phyloP scores from a whole-genome alignment of 1,139 yeast genomes.

The Yamadazyma aaseri region DNA sequence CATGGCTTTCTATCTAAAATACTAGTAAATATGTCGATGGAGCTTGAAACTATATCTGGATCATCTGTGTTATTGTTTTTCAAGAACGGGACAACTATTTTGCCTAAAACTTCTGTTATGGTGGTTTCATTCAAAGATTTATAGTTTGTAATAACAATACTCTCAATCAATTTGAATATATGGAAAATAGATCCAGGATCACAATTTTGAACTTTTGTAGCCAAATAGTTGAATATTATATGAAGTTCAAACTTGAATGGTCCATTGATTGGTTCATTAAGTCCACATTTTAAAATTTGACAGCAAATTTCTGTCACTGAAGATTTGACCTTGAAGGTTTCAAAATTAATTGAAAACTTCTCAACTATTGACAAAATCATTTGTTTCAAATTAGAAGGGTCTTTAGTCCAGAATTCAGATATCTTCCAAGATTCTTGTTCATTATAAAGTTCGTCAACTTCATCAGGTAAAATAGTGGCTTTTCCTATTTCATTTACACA shows the following conservation, averaged over 20 bases:
- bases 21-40: conserved; percentile 42
- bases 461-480: conserved; percentile 62
- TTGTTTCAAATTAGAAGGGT: conserved; percentile 41
- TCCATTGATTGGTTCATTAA: conserved; percentile 53
- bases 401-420: conserved; percentile 38
- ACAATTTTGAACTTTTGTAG: conserved; percentile 32
- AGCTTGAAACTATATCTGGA: conserved; percentile 52
- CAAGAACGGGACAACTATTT: conserved; percentile 24
- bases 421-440: conserved; percentile 24
- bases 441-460: conserved; percentile 40
- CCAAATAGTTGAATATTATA: conserved; percentile 46
- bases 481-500: conserved; percentile 70
- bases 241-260: conserved; percentile 55
- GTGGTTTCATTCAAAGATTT: conserved; percentile 28
- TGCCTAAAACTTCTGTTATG: conserved; percentile 24
- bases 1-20: conserved; percentile 50
- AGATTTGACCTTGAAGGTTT: conserved; percentile 31
- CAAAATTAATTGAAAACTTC: conserved; percentile 41
- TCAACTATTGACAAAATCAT: conserved; percentile 40
- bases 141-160: conserved; percentile 36
- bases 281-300: conserved; percentile 53
- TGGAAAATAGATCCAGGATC: conserved; percentile 34
- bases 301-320: conserved; percentile 57
- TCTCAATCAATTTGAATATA: conserved; percentile 42
- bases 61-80: conserved; percentile 24